Conservation (phyloP, 495 filamentous ascomycete genomes). For the Penicillium crystallinum region DNA sequence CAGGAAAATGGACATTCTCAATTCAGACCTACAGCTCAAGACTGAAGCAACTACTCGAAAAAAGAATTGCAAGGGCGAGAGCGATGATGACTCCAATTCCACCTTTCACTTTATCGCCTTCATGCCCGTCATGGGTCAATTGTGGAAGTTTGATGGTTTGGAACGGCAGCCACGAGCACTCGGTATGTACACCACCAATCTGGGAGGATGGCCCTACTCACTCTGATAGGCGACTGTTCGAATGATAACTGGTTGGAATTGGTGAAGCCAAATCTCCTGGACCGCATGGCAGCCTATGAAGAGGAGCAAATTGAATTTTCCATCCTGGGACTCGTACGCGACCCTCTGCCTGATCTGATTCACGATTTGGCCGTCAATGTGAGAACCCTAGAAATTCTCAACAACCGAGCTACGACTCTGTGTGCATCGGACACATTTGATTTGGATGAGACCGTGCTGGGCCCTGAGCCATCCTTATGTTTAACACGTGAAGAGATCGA, state of each 20-base stretch:
- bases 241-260: constrained; percentile 47
- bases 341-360: constrained; percentile 43
- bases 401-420: constrained; percentile 25
- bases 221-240: constrained; percentile 28
- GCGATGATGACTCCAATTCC: constrained; percentile 44
- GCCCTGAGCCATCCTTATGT: constrained; percentile 28
- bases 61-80: constrained; percentile 27
- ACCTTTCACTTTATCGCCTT: constrained; percentile 88
- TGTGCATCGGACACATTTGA: background rate
- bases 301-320: constrained; percentile 55
- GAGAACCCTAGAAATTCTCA: constrained; percentile 31
- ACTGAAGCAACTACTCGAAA: constrained; percentile 51
- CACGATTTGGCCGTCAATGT: constrained; percentile 45
- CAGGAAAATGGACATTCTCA: constrained; percentile 73
- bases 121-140: constrained; percentile 64
- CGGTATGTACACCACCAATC: constrained; percentile 42
- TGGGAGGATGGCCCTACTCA: background rate
- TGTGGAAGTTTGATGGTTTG: constrained; percentile 92
- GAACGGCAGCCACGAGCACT: constrained; percentile 66
- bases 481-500: constrained; percentile 34
- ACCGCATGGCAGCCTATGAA: constrained; percentile 49
- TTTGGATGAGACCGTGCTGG: constrained; percentile 24
- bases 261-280: constrained; percentile 42
- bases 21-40: constrained; percentile 65
- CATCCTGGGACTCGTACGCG: constrained; percentile 48